These are phyloP conservation scores for Clarireedia sp. DNA, from an alignment of 2,329 filamentous ascomycete species.

Conservation along the genomic window DNA sequence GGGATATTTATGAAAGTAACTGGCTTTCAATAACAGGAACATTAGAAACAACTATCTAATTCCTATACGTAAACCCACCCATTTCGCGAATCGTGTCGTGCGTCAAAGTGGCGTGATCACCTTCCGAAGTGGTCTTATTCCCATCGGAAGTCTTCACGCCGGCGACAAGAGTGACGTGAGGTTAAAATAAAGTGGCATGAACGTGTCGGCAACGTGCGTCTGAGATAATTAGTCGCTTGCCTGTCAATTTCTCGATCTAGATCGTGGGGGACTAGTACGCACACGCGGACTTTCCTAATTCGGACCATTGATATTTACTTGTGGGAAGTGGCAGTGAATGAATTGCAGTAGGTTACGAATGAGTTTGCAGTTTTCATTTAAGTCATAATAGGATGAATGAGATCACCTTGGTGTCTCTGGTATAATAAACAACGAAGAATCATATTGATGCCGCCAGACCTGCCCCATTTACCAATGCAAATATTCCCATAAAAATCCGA, in stretches of 20 bases:
- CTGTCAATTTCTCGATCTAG: not conserved
- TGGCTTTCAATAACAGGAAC: not conserved
- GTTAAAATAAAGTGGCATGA: not conserved
- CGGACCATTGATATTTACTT: no score
- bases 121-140: conserved; percentile 3
- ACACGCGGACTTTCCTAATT: no score
- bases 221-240: not conserved
- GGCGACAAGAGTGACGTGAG: not conserved
- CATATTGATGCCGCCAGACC: no score
- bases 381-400: no score
- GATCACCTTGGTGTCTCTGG: no score
- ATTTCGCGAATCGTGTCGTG: not conserved
- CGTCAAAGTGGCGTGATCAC: conserved; percentile 7
- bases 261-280: no score
- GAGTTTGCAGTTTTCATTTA: no score
- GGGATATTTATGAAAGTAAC: not conserved
- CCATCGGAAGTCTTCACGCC: not conserved
- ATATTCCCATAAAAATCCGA: no score
- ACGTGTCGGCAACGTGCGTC: not conserved
- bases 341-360: no score
- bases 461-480: no score
- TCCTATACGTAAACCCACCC: not conserved
- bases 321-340: no score
- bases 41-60: not conserved
- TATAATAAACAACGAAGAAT: no score